A percentile compares a stretch with the other conserved stretches of the same genome.
phyloP scores from a whole-genome alignment of 2,329 filamentous ascomycete genomes.

The Diaporthe vaccinii region DNA sequence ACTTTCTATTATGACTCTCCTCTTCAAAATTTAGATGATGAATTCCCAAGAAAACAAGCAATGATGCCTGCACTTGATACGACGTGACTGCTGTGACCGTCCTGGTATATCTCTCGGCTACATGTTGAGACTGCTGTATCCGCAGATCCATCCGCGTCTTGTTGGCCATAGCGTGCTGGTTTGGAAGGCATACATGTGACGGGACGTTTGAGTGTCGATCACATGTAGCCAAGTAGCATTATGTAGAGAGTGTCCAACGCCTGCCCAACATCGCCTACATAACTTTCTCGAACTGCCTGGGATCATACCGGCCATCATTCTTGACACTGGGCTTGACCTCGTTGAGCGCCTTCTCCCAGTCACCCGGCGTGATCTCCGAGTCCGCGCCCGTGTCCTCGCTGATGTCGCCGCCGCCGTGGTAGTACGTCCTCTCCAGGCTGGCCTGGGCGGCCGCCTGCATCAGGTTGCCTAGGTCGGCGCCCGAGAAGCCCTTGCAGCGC shows the following conservation, averaged over 20 bases:
- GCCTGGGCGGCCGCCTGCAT: conserved; percentile 55
- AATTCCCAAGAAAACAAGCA: conserved; percentile 7
- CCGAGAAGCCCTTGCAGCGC: conserved; percentile 83
- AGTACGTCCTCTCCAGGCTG: conserved; percentile 51
- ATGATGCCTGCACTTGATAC: background rate
- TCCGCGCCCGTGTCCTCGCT: conserved; percentile 46
- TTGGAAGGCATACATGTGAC: background rate
- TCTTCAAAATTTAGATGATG: conserved; percentile 41
- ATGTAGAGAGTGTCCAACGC: background rate
- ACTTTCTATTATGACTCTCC: conserved; percentile 42
- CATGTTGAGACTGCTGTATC: too few species aligned
- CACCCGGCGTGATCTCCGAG: conserved; percentile 53
- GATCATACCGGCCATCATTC: conserved; percentile 58
- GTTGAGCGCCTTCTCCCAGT: conserved; percentile 67
- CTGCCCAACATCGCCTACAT: background rate
- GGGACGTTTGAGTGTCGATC: background rate
- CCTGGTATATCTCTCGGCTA: background rate
- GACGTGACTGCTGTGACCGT: background rate
- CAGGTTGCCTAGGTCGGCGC: conserved; percentile 73
- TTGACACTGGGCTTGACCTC: conserved; percentile 65
- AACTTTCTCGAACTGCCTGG: conserved; percentile 37
- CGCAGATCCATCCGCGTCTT: background rate
- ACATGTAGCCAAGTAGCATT: background rate
- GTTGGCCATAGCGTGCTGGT: background rate
- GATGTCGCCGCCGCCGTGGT: conserved; percentile 36